phyloP scores from a whole-genome alignment of 768 basidiomycete genomes.

The Candolleomyces aberdarensis region DNA sequence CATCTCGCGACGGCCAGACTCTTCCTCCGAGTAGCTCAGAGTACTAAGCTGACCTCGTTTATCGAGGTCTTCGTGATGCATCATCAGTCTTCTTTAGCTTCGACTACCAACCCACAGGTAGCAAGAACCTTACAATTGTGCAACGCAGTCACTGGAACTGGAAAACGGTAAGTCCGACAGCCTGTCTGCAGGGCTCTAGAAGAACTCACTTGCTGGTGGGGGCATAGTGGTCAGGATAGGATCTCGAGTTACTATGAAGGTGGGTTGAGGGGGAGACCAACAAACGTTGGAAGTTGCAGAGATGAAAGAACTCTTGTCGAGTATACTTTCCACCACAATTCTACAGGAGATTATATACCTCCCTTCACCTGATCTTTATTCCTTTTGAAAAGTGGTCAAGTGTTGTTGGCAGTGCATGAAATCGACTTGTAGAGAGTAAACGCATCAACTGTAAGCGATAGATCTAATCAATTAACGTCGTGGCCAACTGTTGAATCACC shows the following conservation, averaged over 20 bases:
- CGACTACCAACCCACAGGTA: background rate
- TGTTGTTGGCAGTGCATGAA: background rate
- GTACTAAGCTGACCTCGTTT: slow-evolving; percentile 19
- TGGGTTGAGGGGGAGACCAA: background rate
- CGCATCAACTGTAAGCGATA: background rate
- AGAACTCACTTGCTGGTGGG: slow-evolving; percentile 16
- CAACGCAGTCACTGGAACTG: slow-evolving; percentile 28
- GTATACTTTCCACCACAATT: background rate
- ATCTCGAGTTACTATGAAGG: background rate
- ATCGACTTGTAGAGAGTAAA: background rate
- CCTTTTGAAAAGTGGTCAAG: background rate
- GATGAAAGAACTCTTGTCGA: too few relatives aligned
- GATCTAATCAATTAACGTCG: background rate
- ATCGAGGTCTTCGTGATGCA: slow-evolving; percentile 25
- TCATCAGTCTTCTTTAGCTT: slow-evolving; percentile 2
- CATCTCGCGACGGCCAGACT: slow-evolving; percentile 39
- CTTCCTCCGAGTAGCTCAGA: slow-evolving; percentile 33
- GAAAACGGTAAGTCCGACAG: slow-evolving; percentile 4
- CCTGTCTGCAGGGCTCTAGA: background rate
- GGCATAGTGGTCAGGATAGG: slow-evolving; percentile 12
- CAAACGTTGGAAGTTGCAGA: too few relatives aligned
- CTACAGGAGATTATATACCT: background rate
- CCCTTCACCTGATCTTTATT: background rate
- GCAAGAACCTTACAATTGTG: slow-evolving; percentile 44
- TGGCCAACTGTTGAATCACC: background rate